These are phyloP conservation scores for Saccharomyces pastorianus DNA, from an alignment of 1,139 yeast species.

Conservation along the genomic window DNA sequence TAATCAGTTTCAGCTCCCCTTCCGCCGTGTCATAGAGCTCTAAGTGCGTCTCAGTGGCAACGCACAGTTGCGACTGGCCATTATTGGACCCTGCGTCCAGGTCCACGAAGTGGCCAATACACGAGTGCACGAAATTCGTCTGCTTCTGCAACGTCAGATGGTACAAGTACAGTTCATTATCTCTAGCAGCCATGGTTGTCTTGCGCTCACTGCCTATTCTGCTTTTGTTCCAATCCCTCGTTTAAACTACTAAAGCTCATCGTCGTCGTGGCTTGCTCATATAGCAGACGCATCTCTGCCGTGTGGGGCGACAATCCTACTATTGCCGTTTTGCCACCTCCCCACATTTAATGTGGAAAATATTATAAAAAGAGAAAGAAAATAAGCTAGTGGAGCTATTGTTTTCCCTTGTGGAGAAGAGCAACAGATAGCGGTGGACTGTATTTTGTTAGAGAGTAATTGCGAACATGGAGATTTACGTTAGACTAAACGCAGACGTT, in stretches of 20 bases:
- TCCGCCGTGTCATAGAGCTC: constrained; percentile 39
- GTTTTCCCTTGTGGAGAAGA: background rate
- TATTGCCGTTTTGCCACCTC: background rate
- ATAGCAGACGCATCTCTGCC: background rate
- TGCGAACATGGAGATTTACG: constrained; percentile 51
- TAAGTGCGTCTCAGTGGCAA: constrained; percentile 28
- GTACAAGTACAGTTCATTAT: constrained; percentile 38
- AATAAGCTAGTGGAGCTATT: background rate
- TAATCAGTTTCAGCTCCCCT: constrained; percentile 45
- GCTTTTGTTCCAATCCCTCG: background rate
- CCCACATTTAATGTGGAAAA: constrained; percentile 1
- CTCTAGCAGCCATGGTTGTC: background rate
- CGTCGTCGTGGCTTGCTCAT: background rate
- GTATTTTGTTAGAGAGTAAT: background rate
- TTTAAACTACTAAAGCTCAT: background rate
- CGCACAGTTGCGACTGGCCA: constrained; percentile 28
- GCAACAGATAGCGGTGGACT: background rate
- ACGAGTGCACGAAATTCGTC: constrained; percentile 44
- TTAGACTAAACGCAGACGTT: constrained; percentile 75
- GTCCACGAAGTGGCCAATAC: constrained; percentile 64
- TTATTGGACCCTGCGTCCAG: constrained; percentile 45
- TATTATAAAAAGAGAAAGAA: background rate
- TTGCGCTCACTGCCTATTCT: background rate
- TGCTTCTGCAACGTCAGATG: constrained; percentile 59
- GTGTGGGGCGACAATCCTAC: background rate